Base-by-base conservation (phyloP, 805 yeast species). In the Candida coleopterorum region DNA sequence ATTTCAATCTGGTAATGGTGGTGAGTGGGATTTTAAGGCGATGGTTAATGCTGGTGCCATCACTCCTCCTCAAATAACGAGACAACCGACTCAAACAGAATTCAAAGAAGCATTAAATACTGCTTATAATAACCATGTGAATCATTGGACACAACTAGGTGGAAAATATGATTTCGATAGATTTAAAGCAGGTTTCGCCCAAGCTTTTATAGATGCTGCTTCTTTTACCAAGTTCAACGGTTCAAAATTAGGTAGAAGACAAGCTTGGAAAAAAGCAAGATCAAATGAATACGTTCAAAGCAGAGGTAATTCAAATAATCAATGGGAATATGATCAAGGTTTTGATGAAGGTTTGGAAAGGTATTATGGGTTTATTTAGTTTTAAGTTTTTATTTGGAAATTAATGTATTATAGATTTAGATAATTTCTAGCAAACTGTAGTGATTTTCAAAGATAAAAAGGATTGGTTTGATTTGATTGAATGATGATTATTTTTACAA, bases 261-360 rank as follows among this genome's bases (percentile, higher is more conserved):
- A 70, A 32, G 81, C 88, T 0, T 83, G 90, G 93, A 77, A 69
- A 42, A 45, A 49, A 9, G 73, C 82, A 14, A 72, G 97, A 43
- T 59, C 72, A 22, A 52, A 50, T 2, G 85, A 86, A 48, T 95
- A 89, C 55, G 50, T 76, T 16, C 46, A 57, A 9, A 52, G 58
- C 6, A 71, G 74, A 44, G 93, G 93, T 6, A 48, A 61, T 6
- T 71, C 81, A 47, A 64, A 64, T 10, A 74, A 68, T 51, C 38
- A 78, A 36, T 90, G 96, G 96, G 95, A 85, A 58, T 90, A 86
- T 83, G 87, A 82, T 18, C 94, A 83, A 47, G 97, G 96, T 0
- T 88, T 76, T 50, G 75, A 74, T 34, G 72, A 73, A 32, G 97
- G 87, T 0, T 46, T 75, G 23, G 56, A 58, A 25, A 68, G 67